Conservation (phyloP, 305 asterid genomes). For the Solanum hybrid region DNA sequence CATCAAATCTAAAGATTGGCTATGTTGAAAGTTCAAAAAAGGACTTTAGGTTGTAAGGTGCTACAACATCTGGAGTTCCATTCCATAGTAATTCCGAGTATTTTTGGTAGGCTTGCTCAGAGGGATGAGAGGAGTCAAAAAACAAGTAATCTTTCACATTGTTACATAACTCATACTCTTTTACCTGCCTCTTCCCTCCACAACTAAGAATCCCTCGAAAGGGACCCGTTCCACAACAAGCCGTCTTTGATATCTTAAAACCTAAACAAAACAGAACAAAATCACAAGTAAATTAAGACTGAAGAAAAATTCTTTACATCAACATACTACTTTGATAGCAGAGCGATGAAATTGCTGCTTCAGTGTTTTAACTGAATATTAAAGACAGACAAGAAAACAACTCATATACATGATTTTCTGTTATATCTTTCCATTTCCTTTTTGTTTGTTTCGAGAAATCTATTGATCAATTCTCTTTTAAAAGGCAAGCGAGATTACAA, state of each 20-base stretch:
- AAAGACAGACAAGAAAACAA: background rate
- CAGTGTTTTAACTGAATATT: background rate
- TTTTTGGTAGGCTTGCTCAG: constrained; percentile 37
- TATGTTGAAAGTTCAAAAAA: background rate
- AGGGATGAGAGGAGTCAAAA: constrained; percentile 59
- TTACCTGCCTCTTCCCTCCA: constrained; percentile 48
- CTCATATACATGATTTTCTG: background rate
- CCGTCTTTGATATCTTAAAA: constrained; percentile 18
- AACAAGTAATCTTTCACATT: constrained; percentile 39
- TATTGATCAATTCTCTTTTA: background rate
- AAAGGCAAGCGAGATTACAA: background rate
- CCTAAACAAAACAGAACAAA: constrained; percentile 4
- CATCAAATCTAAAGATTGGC: no score
- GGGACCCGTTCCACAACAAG: constrained; percentile 63
- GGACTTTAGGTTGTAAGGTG: constrained; percentile 17
- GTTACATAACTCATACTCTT: constrained; percentile 38
- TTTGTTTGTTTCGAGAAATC: background rate
- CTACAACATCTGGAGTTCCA: background rate
- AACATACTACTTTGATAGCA: background rate
- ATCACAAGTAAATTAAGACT: background rate
- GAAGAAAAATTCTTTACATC: background rate
- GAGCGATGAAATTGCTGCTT: background rate
- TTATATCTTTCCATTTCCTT: background rate
- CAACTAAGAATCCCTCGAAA: constrained; percentile 51
- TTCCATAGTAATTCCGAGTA: constrained; percentile 52